Conservation (phyloP, 805 yeast genomes). For the Monosporozyma yasuniensis region DNA sequence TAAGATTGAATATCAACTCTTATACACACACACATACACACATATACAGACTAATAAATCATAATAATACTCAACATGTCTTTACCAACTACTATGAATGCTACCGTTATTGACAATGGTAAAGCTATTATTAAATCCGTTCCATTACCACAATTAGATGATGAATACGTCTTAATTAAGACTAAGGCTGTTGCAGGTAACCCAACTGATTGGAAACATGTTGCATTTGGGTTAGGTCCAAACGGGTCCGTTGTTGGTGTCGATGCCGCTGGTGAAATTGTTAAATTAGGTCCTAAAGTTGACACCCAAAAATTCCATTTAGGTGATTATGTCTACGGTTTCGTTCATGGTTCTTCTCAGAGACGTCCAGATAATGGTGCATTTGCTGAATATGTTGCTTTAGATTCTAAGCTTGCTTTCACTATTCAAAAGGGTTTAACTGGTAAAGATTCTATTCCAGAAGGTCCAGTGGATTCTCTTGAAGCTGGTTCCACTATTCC, state of each 20-base stretch:
- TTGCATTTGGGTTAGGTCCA: constrained; percentile 32
- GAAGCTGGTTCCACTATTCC: constrained; percentile 59
- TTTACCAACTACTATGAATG: constrained; percentile 31
- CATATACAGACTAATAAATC: not conserved
- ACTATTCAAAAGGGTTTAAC: constrained; percentile 6
- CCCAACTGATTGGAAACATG: constrained; percentile 65
- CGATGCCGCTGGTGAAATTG: constrained; percentile 52
- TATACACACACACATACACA: not conserved
- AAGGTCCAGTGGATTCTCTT: constrained; percentile 34
- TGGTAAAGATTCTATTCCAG: constrained; percentile 12
- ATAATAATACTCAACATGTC: constrained; percentile 5
- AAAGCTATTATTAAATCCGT: constrained; percentile 23
- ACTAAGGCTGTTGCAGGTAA: constrained; percentile 48
- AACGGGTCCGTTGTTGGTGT: constrained; percentile 50
- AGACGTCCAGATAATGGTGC: constrained; percentile 40
- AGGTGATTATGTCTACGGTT: constrained; percentile 49
- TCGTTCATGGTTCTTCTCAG: constrained; percentile 43
- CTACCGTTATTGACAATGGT: constrained; percentile 32
- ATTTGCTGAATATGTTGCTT: constrained; percentile 44
- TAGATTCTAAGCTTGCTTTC: constrained; percentile 26
- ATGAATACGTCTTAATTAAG: constrained; percentile 36
- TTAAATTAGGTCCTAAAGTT: constrained; percentile 38
- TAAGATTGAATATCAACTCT: not conserved
- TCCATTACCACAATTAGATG: constrained; percentile 31
- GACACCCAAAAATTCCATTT: constrained; percentile 23